phyloP scores from a whole-genome alignment of 2,329 filamentous ascomycete species.

The Stagonosporopsis tanaceti region DNA sequence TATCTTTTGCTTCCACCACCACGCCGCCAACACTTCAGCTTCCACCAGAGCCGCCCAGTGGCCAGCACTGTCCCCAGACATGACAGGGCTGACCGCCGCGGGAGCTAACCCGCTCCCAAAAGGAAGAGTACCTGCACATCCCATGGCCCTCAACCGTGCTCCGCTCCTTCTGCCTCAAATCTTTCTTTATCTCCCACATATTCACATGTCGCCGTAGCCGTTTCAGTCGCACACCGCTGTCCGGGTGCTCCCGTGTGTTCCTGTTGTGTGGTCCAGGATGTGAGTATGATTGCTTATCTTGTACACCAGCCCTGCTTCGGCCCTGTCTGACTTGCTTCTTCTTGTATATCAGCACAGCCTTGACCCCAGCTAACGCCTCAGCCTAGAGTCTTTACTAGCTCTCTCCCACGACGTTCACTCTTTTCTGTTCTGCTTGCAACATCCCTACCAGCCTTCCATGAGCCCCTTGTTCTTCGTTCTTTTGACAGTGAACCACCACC shows the following conservation, averaged over 20 bases:
- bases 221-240: slow-evolving; percentile 34
- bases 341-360: slow-evolving; percentile 40
- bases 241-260: slow-evolving; percentile 45
- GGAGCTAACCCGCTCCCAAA: slow-evolving; percentile 45
- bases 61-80: slow-evolving; percentile 29
- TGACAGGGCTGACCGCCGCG: slow-evolving; percentile 40
- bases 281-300: slow-evolving; percentile 45
- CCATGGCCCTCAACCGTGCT: slow-evolving; percentile 26
- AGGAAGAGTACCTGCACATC: slow-evolving; percentile 46
- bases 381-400: slow-evolving; percentile 24
- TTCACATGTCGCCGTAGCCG: slow-evolving; percentile 30
- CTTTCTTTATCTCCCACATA: slow-evolving; percentile 32
- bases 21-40: slow-evolving; percentile 27
- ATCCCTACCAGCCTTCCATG: slow-evolving; percentile 42
- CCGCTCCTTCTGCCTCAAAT: slow-evolving; percentile 24
- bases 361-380: slow-evolving; percentile 35
- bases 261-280: slow-evolving; percentile 30
- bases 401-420: slow-evolving; percentile 19
- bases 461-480: slow-evolving; percentile 33
- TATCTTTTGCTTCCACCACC: slow-evolving; percentile 38
- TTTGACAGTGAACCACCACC: slow-evolving; percentile 37
- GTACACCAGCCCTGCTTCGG: slow-evolving; percentile 36
- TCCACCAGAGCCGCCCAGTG: slow-evolving; percentile 25
- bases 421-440: slow-evolving; percentile 12
- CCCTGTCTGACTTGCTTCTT: slow-evolving; percentile 33